phyloP scores from a whole-genome alignment of 225 moss, liverwort and hornwort genomes.

The Marchantia paleacea region DNA sequence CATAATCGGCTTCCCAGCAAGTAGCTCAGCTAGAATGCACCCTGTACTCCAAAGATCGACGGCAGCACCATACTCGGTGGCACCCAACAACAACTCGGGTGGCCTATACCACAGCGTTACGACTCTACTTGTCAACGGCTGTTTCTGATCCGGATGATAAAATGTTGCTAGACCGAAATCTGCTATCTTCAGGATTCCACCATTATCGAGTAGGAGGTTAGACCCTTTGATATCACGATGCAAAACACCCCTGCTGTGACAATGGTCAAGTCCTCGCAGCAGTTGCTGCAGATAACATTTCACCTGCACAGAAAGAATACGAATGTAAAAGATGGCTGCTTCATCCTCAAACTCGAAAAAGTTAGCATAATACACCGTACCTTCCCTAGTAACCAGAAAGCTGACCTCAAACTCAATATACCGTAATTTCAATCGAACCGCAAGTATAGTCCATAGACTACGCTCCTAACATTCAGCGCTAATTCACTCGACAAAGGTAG shows the following conservation, averaged over 20 bases:
- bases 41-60: conserved; percentile 99
- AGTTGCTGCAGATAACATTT: conserved; percentile 97
- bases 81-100: conserved; percentile 91
- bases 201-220: conserved; percentile 88
- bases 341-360: not conserved
- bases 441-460: not conserved
- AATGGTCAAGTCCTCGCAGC: conserved; percentile 92
- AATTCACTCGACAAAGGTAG: too few relatives aligned
- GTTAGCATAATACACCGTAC: not conserved
- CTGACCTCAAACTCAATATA: too few relatives aligned
- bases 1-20: conserved; percentile 98
- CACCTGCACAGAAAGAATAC: conserved; percentile 70
- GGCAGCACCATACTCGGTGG: conserved; percentile 96
- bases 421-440: not conserved
- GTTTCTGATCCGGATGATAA: conserved; percentile 97
- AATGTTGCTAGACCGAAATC: conserved; percentile 99
- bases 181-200: conserved; percentile 88
- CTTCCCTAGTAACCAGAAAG: not conserved
- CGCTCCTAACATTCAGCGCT: too few relatives aligned
- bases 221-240: conserved; percentile 99
- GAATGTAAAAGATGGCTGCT: conserved; percentile 49
- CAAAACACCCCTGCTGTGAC: conserved; percentile 88
- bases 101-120: conserved; percentile 99
- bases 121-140: conserved; percentile 92
- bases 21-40: conserved; percentile 92